Evolutionary conservation across 805 yeast genomes (phyloP).

Genomic region (Maudiozyma barnettii): DNA sequence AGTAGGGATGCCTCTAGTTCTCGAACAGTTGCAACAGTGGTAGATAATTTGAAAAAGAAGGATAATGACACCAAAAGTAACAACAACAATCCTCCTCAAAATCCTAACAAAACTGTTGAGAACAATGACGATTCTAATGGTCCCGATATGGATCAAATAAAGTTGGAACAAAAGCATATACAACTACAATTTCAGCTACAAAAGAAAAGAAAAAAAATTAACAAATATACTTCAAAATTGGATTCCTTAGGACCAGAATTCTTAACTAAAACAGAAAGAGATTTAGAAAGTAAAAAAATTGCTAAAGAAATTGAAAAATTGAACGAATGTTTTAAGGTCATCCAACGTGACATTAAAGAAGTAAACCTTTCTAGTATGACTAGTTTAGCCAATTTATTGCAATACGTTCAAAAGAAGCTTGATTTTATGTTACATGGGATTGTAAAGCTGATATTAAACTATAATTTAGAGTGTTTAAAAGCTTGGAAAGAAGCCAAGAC

Average conservation of each 20-base stretch:
- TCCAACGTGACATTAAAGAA: constrained; percentile 30
- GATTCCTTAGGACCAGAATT: constrained; percentile 25
- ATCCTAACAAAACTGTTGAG: neutral
- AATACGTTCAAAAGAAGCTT: constrained; percentile 25
- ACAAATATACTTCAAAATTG: constrained; percentile 6
- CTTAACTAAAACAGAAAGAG: constrained; percentile 30
- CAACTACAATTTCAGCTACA: constrained; percentile 11
- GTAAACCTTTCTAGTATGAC: constrained; percentile 28
- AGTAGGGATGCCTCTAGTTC: constrained; percentile 30
- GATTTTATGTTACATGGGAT: constrained; percentile 24
- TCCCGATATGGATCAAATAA: neutral
- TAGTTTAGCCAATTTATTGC: constrained; percentile 24
- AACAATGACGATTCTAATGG: neutral
- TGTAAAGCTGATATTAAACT: constrained; percentile 28
- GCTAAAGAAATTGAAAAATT: constrained; percentile 31
- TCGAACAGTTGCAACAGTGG: constrained; percentile 19
- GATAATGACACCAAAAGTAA: constrained; percentile 1
- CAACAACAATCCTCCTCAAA: neutral
- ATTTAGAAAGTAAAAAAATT: constrained; percentile 29
- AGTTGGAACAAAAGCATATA: neutral
- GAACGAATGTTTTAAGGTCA: constrained; percentile 32
- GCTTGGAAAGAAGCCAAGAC: constrained; percentile 34
- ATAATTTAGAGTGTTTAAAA: constrained; percentile 31
- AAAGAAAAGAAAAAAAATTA: constrained; percentile 5
- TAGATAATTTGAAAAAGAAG: constrained; percentile 5